Conservation (phyloP, 1,284 basidiomycete genomes). For the Rhodotorula sp. region DNA sequence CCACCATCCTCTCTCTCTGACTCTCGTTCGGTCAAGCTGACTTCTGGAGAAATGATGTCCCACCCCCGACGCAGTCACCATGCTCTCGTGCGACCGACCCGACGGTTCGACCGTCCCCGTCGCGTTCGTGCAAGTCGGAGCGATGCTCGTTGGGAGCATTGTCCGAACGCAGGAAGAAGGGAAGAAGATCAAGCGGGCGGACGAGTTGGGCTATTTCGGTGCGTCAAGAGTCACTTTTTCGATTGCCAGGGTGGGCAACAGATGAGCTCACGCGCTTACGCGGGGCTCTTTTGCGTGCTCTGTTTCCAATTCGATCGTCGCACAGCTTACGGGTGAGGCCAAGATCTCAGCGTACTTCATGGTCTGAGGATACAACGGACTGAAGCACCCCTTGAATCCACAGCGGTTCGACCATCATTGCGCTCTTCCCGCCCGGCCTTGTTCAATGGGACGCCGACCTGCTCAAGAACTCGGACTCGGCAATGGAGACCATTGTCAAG, state of each 20-base stretch:
- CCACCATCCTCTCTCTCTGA: conserved; percentile 18
- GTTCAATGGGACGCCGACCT: conserved; percentile 69
- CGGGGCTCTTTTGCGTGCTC: neutral
- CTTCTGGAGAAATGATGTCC: neutral
- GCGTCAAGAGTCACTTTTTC: conserved; percentile 34
- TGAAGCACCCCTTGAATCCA: conserved; percentile 49
- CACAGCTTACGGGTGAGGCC: conserved; percentile 1
- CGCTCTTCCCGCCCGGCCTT: conserved; percentile 62
- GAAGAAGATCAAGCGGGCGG: conserved; percentile 51
- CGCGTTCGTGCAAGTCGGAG: conserved; percentile 49
- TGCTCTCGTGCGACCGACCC: conserved; percentile 6
- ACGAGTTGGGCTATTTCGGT: conserved; percentile 57
- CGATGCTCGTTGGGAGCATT: conserved; percentile 59
- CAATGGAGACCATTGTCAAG: conserved; percentile 70
- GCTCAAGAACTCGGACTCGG: conserved; percentile 58
- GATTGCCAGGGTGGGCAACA: neutral
- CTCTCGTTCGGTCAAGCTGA: neutral
- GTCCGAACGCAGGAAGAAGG: conserved; percentile 52
- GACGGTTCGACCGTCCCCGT: conserved; percentile 7
- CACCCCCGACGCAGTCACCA: conserved; percentile 7
- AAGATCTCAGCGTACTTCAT: too few species aligned
- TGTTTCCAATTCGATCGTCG: too few species aligned
- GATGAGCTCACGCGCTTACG: too few species aligned
- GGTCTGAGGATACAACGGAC: too few species aligned
- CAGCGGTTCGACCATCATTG: conserved; percentile 67